Conservation (phyloP, 345 rosid species). For the Heritiera littoralis region DNA sequence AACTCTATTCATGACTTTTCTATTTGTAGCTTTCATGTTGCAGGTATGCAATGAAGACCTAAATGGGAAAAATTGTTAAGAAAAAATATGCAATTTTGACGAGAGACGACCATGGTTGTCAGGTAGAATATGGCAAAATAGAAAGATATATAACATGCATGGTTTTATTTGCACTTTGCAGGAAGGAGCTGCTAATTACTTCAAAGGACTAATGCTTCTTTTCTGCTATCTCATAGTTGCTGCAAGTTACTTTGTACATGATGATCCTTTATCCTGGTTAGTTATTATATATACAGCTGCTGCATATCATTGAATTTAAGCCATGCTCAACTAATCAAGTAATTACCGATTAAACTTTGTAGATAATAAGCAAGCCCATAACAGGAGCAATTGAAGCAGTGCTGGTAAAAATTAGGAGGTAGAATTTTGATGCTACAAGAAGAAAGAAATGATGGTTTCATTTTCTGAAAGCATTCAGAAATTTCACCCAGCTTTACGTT, state of each 20-base stretch:
- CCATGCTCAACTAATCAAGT: too few relatives aligned
- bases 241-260: conserved; percentile 79
- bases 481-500: too few relatives aligned
- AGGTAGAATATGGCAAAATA: background rate
- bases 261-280: conserved; percentile 41
- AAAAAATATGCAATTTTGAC: background rate
- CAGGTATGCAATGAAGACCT: conserved; percentile 49
- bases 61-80: background rate
- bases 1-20: conserved; percentile 67
- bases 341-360: too few relatives aligned
- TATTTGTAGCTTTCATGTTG: conserved; percentile 77
- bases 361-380: too few relatives aligned
- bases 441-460: too few relatives aligned
- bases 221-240: conserved; percentile 69
- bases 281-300: background rate
- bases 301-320: too few relatives aligned
- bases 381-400: too few relatives aligned
- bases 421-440: too few relatives aligned
- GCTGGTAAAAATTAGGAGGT: too few relatives aligned
- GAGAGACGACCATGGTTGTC: too few relatives aligned
- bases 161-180: conserved; percentile 32
- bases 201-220: conserved; percentile 76
- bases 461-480: too few relatives aligned
- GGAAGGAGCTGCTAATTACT: conserved; percentile 83
- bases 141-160: background rate